Base-by-base conservation (phyloP, 805 yeast genomes). In the Candida morakotiae region DNA sequence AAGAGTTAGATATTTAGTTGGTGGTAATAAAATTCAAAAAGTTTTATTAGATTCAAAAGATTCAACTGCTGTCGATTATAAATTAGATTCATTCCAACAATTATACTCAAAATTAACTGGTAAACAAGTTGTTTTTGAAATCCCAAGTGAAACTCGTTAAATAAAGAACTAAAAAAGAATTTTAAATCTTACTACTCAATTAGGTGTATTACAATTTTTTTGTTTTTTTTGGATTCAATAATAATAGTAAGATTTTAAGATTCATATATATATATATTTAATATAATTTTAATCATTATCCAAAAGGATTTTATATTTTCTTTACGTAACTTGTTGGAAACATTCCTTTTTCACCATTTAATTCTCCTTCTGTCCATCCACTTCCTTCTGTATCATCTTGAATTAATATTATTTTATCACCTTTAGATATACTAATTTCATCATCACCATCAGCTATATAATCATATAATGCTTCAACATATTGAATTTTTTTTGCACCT, bases 21-120 rank as follows among this genome's bases (percentile, higher is more conserved):
- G 98, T 75, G 98, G 98, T 75, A 79, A 83, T 87, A 91, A 87
- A 80, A 82, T 91, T 75, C 95, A 91, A 77, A 93, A 93, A 81
- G 91, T 91, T 55, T 82, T 87, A 73, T 84, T 91, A 67, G 96
- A 89, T 82, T 85, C 96, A 67, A 93, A 93, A 85, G 97, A 91
- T 73, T 84, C 94, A 58, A 82, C 88, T 62, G 80, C 87, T 67
- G 89, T 93, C 64, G 98, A 91, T 77, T 87, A 93, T 88, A 93
- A 93, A 81, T 84, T 91, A 71, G 98, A 91, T 73, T 87, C 98
- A 58, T 93, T 91, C 96, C 95, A 91, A 81, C 83, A 95, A 59
- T 89, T 91, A 67, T 91, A 91, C 95, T 76, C 76, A 77, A 91
- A 91, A 81, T 87, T 91, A 75, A 91, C 98, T 65, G 98, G 98